Evolutionary conservation across 2,329 filamentous ascomycete genomes (phyloP).

Genomic region (Paradendryphiella salina): DNA sequence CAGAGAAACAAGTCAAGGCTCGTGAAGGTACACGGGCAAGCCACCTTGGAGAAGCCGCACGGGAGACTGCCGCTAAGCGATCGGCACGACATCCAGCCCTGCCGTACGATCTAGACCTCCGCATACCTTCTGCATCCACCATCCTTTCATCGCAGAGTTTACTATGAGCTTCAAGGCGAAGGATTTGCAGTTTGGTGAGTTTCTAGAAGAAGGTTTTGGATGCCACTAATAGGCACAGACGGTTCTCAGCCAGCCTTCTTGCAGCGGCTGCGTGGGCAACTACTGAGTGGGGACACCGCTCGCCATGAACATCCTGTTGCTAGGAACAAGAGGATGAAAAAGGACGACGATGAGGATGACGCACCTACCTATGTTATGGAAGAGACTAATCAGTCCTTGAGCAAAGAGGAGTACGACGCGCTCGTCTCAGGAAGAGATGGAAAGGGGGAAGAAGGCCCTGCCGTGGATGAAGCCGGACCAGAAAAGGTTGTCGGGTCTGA

Average conservation of each 20-base stretch:
- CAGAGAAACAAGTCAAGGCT: not conserved
- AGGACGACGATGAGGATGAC: conserved; percentile 75
- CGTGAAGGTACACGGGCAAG: not conserved
- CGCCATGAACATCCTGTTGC: conserved; percentile 52
- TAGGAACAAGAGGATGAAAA: conserved; percentile 50
- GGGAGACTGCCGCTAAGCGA: conserved; percentile 17
- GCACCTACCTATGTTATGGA: conserved; percentile 76
- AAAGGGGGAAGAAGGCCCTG: conserved; percentile 12
- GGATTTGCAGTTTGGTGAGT: conserved; percentile 66
- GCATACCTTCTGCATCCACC: not conserved
- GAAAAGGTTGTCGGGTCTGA: conserved; percentile 8
- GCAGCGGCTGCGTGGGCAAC: conserved; percentile 56
- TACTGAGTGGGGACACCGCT: conserved; percentile 55
- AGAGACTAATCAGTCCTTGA: conserved; percentile 65
- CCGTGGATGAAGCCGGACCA: conserved; percentile 8
- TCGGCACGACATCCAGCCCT: conserved; percentile 12
- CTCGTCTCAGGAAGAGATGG: conserved; percentile 43
- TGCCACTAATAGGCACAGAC: conserved; percentile 49
- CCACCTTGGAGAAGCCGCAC: conserved; percentile 13
- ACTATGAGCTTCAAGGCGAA: conserved; percentile 65
- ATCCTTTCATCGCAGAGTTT: conserved; percentile 4
- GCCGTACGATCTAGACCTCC: conserved; percentile 9
- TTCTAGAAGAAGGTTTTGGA: conserved; percentile 27
- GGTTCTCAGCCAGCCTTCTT: conserved; percentile 55
- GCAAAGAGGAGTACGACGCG: conserved; percentile 55